Base-by-base conservation (phyloP, 768 basidiomycete genomes). In the Suillus alpinus region DNA sequence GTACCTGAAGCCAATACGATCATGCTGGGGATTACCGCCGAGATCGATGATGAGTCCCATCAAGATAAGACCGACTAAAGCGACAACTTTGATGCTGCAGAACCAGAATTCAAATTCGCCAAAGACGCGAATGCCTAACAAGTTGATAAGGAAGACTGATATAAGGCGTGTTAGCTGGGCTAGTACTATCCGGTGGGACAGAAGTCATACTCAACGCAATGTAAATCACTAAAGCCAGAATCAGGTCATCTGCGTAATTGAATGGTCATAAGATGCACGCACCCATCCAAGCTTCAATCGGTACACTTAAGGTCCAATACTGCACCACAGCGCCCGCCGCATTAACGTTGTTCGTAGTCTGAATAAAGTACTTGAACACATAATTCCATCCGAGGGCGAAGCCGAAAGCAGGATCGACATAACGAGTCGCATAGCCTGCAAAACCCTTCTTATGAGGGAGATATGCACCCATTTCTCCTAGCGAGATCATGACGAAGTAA, bases 341-440 rank as follows among this genome's bases (percentile, higher is more conserved):
- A 68, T 86, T 86, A 66, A 86, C 80, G 64, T 88, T 87, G 64
- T 85, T 86, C 0, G 84, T 83, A 12, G 86, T 87, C 36, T 86
- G 85, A 57, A 88, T 81, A 14, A 87, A 71, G 77, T 86, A 78
- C 80, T 85, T 85, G 61, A 81, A 68, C 46, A 87, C 73, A 67
- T 87, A 86, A 68, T 86, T 87, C 44, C 49, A 62, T 52, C 56
- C 62, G 46, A 64, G 66, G 16, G 84, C 86, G 69, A 89, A 88
- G 41, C 85, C 86, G 49, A 87, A 78, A 23, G 86, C 86, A 56
- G 87, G 86, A 69, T 88, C 87, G 23, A 84, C 82, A 65, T 86
- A 86, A 52, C 87, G 82, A 2, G 85, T 82, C 0, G 86, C 85
- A 66, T 86, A 86, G 2, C 85, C 85, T 57, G 72, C 65, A 63